Conservation (phyloP, 208 protist genomes). For the Leishmania martiniquensis region DNA sequence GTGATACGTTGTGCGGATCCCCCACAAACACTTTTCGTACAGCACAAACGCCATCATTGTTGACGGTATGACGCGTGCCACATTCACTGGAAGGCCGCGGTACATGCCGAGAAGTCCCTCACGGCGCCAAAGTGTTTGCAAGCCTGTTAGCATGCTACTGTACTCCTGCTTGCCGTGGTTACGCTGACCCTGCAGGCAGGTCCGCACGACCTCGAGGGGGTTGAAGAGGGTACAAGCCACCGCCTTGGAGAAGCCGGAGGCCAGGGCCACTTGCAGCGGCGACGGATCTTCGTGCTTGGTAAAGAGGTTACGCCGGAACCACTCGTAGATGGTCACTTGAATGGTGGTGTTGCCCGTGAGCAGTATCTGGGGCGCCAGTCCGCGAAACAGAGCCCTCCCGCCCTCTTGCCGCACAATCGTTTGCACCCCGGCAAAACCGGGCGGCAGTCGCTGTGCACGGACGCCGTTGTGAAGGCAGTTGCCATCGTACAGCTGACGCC, state of each 20-base stretch:
- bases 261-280: constrained; percentile 59
- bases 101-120: constrained; percentile 79
- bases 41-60: constrained; percentile 81
- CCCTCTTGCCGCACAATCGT: constrained; percentile 61
- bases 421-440: constrained; percentile 28
- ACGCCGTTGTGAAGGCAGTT: constrained; percentile 23
- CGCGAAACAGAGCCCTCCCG: constrained; percentile 66
- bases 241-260: constrained; percentile 73
- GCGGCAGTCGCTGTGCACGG: constrained; percentile 17
- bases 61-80: constrained; percentile 79
- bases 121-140: constrained; percentile 73
- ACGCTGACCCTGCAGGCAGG: constrained; percentile 72
- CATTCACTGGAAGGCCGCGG: constrained; percentile 79
- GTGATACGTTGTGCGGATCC: constrained; percentile 39
- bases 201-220: constrained; percentile 86
- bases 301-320: constrained; percentile 66
- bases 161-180: constrained; percentile 55
- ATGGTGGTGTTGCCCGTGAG: constrained; percentile 80
- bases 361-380: constrained; percentile 76
- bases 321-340: constrained; percentile 87
- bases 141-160: constrained; percentile 53
- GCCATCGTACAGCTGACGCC: constrained; percentile 66
- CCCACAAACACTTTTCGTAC: constrained; percentile 77
- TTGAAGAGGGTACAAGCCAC: constrained; percentile 74
- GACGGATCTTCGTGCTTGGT: constrained; percentile 63